phyloP scores from a whole-genome alignment of 2,329 filamentous ascomycete species.

The Beauveria medogensis region DNA sequence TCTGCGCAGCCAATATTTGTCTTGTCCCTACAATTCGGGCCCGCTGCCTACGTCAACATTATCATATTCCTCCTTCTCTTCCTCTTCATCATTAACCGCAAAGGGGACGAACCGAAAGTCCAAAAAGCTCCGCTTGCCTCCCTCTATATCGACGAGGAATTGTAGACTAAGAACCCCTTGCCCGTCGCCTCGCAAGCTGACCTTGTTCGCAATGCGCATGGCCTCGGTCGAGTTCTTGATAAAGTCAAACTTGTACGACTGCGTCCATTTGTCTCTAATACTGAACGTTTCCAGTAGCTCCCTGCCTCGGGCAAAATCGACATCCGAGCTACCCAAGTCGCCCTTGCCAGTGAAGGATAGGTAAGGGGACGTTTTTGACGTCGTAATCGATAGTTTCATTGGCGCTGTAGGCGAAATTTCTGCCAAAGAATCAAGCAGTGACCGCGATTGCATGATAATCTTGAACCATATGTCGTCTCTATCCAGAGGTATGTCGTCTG shows the following conservation, averaged over 20 bases:
- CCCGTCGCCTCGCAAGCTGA: conserved; percentile 78
- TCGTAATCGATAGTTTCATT: conserved; percentile 59
- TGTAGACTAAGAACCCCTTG: conserved; percentile 91
- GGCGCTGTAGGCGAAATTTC: conserved; percentile 67
- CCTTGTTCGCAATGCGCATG: conserved; percentile 90
- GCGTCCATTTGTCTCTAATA: conserved; percentile 50
- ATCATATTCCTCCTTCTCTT: conserved; percentile 28
- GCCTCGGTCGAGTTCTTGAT: conserved; percentile 79
- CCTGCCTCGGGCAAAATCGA: conserved; percentile 57
- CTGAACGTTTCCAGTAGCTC: conserved; percentile 69
- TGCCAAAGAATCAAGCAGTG: conserved; percentile 62
- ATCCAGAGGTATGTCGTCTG: conserved; percentile 82
- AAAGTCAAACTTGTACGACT: conserved; percentile 80
- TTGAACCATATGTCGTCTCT: conserved; percentile 76
- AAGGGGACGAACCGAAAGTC: conserved; percentile 78
- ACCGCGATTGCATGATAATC: conserved; percentile 81
- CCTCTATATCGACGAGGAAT: conserved; percentile 88
- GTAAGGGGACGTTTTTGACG: conserved; percentile 56
- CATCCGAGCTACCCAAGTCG: conserved; percentile 52
- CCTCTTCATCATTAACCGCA: conserved; percentile 49
- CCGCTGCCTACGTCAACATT: conserved; percentile 9
- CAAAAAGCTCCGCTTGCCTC: conserved; percentile 61
- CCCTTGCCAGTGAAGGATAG: conserved; percentile 62
- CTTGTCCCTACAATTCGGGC: not conserved
- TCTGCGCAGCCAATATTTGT: not conserved